Conservation (phyloP, 805 yeast species). For the Ogataea glucozyma region DNA sequence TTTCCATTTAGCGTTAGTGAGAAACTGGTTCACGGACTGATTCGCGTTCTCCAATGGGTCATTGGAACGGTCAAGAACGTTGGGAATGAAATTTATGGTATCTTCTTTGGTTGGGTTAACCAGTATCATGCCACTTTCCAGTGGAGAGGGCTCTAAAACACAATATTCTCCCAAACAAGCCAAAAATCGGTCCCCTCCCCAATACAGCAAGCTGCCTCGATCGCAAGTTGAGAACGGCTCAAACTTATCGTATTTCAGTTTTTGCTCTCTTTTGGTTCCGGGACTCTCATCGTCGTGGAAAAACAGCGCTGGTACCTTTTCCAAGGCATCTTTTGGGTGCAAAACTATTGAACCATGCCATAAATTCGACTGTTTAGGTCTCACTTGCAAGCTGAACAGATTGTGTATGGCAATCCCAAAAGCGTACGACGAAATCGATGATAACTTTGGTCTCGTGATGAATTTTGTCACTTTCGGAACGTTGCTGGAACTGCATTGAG, state of each 20-base stretch:
- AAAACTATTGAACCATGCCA: slow-evolving; percentile 89
- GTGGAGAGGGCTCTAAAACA: slow-evolving; percentile 63
- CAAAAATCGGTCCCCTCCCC: slow-evolving; percentile 91
- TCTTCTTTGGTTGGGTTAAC: slow-evolving; percentile 78
- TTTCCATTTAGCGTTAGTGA: slow-evolving; percentile 81
- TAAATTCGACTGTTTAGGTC: slow-evolving; percentile 83
- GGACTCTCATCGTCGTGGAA: slow-evolving; percentile 90
- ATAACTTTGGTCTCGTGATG: slow-evolving; percentile 53
- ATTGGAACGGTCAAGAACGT: slow-evolving; percentile 36
- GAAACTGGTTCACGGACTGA: slow-evolving; percentile 44
- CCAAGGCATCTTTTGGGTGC: slow-evolving; percentile 60
- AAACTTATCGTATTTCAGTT: slow-evolving; percentile 60
- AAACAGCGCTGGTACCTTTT: slow-evolving; percentile 77
- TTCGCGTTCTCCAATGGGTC: slow-evolving; percentile 37
- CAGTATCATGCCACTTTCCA: slow-evolving; percentile 71
- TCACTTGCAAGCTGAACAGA: slow-evolving; percentile 75
- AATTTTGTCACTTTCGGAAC: slow-evolving; percentile 32
- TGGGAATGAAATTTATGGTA: slow-evolving; percentile 56
- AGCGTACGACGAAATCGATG: slow-evolving; percentile 61
- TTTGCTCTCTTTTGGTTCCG: slow-evolving; percentile 65
- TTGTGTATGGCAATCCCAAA: slow-evolving; percentile 62
- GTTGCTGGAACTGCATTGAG: too few species aligned
- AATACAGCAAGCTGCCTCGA: slow-evolving; percentile 54
- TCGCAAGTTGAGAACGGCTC: slow-evolving; percentile 64
- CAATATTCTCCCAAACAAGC: slow-evolving; percentile 53